phyloP scores from a whole-genome alignment of 2,329 filamentous ascomycete genomes.

The Colletotrichum tofieldiae region DNA sequence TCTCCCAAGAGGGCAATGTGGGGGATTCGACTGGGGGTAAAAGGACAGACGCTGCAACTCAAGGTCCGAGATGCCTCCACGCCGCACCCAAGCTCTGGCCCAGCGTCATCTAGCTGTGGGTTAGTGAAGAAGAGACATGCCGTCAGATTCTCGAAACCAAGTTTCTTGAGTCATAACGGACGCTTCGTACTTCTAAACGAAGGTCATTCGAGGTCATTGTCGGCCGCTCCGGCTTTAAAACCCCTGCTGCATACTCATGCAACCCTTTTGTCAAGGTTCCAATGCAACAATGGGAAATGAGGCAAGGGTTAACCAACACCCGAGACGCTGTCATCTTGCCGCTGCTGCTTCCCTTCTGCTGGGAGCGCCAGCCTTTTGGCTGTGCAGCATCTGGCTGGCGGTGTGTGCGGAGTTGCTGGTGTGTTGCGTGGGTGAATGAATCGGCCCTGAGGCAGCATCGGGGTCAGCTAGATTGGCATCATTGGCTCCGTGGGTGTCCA shows the following conservation, averaged over 20 bases:
- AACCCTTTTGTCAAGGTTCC: conserved; percentile 8
- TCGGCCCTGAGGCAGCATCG: conserved; percentile 12
- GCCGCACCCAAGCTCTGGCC: conserved; percentile 14
- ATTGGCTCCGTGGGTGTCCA: conserved; percentile 25
- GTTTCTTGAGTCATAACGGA: conserved; percentile 15
- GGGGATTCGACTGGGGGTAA: conserved; percentile 15
- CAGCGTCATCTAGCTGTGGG: conserved; percentile 10
- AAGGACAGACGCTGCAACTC: not conserved
- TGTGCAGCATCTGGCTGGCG: not conserved
- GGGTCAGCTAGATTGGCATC: conserved; percentile 18
- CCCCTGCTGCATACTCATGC: conserved; percentile 31
- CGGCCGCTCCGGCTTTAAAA: conserved; percentile 31
- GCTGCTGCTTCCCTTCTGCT: not conserved
- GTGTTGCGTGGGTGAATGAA: conserved; percentile 15
- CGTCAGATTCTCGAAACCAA: conserved; percentile 31
- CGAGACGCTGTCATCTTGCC: conserved; percentile 21
- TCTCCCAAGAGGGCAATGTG: conserved; percentile 12
- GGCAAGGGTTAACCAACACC: conserved; percentile 26
- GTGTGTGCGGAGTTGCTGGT: conserved; percentile 16
- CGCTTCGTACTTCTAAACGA: not conserved
- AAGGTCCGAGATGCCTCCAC: conserved; percentile 25
- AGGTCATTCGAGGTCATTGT: conserved; percentile 18
- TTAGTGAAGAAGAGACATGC: conserved; percentile 10
- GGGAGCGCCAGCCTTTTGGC: conserved; percentile 1
- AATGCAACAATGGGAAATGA: not conserved